Conservation (phyloP, 202 grass and related monocot species). For the Panicum virgatum region DNA sequence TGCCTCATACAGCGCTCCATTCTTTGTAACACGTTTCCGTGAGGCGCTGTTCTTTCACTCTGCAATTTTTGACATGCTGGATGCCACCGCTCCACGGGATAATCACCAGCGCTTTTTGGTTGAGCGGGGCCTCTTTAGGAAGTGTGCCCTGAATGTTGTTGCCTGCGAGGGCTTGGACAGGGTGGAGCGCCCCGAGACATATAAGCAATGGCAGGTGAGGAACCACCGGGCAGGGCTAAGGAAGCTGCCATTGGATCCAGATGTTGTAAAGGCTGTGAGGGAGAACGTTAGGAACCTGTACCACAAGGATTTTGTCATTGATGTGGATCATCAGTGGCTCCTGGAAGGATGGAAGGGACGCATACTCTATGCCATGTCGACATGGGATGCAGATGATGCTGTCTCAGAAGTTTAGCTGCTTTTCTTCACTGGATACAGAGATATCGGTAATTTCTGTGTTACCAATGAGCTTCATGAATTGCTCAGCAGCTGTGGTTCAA, state of each 20-base stretch:
- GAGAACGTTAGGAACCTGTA: slow-evolving; percentile 39
- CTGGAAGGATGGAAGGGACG: slow-evolving; percentile 73
- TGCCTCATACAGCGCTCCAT: slow-evolving; percentile 47
- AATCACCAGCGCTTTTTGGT: slow-evolving; percentile 42
- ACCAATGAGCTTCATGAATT: background rate
- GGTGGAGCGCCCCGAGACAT: slow-evolving; percentile 66
- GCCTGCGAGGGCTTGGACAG: slow-evolving; percentile 64
- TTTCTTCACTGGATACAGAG: background rate
- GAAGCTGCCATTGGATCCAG: slow-evolving; percentile 51
- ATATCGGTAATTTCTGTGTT: background rate
- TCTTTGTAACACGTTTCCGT: slow-evolving; percentile 68
- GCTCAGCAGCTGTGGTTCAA: background rate
- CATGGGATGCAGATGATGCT: slow-evolving; percentile 45
- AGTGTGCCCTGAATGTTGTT: slow-evolving; percentile 51
- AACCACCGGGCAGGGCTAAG: slow-evolving; percentile 61
- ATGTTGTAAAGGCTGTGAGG: slow-evolving; percentile 14
- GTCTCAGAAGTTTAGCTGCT: background rate
- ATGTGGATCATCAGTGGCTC: slow-evolving; percentile 38
- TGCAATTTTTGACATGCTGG: slow-evolving; percentile 68
- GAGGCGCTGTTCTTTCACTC: slow-evolving; percentile 62
- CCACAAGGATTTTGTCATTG: slow-evolving; percentile 70
- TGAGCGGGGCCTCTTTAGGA: slow-evolving; percentile 51
- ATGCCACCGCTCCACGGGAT: slow-evolving; percentile 53
- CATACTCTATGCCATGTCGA: slow-evolving; percentile 45
- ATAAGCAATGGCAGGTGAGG: slow-evolving; percentile 70